phyloP scores from a whole-genome alignment of 148 eudicot species.

The Cornus florida region DNA sequence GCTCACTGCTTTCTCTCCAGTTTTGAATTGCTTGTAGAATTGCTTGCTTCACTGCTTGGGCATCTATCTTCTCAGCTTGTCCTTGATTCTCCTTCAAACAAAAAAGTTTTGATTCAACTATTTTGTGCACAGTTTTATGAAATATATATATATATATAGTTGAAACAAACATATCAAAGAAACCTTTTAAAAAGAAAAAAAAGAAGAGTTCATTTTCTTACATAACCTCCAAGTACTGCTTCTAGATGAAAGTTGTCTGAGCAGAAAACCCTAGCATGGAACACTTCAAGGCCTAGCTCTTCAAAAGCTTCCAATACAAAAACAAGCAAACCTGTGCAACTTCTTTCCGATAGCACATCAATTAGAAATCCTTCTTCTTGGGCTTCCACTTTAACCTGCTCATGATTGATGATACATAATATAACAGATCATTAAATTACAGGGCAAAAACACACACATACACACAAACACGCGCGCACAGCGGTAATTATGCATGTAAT shows the following conservation, averaged over 20 bases:
- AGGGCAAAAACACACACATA: too few species aligned
- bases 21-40: not conserved
- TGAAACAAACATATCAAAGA: too few species aligned
- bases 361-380: not conserved
- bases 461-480: too few species aligned
- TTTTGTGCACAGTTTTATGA: too few species aligned
- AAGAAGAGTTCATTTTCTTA: not conserved
- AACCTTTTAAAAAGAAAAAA: not conserved
- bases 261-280: conserved; percentile 9
- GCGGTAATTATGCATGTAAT: not conserved
- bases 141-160: too few species aligned
- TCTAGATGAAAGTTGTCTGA: not conserved
- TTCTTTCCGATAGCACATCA: not conserved
- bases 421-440: too few species aligned
- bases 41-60: not conserved
- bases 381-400: not conserved
- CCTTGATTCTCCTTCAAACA: not conserved
- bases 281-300: not conserved
- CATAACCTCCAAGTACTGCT: not conserved
- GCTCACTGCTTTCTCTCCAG: conserved; percentile 5
- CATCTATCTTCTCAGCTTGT: not conserved
- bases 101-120: not conserved
- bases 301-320: conserved; percentile 4
- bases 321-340: conserved; percentile 4
- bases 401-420: not conserved